Evolutionary conservation across 805 yeast genomes (phyloP).

Genomic region (Sugiyamaella valdiviana): DNA sequence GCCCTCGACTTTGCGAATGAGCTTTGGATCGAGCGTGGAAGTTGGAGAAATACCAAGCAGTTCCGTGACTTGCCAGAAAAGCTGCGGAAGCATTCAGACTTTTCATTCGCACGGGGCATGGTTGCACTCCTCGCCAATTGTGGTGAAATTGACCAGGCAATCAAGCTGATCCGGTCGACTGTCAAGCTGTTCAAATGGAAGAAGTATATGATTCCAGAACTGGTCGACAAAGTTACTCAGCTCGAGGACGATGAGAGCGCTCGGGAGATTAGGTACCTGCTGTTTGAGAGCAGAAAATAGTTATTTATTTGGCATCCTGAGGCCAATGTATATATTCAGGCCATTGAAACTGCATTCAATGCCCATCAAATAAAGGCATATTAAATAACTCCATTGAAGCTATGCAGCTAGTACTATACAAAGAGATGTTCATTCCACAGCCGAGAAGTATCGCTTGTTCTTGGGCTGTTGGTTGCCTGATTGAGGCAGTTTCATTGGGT

Average conservation of each 20-base stretch:
- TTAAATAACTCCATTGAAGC: background rate
- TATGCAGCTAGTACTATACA: constrained; percentile 1
- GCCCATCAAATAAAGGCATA: too few species aligned
- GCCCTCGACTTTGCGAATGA: constrained; percentile 54
- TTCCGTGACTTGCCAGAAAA: constrained; percentile 41
- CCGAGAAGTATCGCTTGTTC: constrained; percentile 19
- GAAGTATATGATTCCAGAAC: constrained; percentile 29
- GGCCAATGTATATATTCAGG: background rate
- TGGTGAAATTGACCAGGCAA: constrained; percentile 60
- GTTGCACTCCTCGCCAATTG: constrained; percentile 50
- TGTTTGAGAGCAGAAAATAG: background rate
- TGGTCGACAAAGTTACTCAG: constrained; percentile 37
- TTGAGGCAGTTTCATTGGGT: constrained; percentile 25
- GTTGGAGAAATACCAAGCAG: constrained; percentile 48
- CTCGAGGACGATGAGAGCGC: constrained; percentile 38
- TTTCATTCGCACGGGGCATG: constrained; percentile 68
- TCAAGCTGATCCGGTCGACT: constrained; percentile 60
- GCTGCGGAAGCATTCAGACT: constrained; percentile 45
- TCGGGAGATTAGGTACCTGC: constrained; percentile 3
- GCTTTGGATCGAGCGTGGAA: constrained; percentile 77
- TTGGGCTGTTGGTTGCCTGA: constrained; percentile 14
- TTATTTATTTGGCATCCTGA: background rate
- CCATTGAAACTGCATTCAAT: background rate
- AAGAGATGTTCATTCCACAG: constrained; percentile 14
- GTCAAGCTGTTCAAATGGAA: constrained; percentile 67